Base-by-base conservation (phyloP, 2,329 filamentous ascomycete genomes). In the Aspergillus fijiensis region DNA sequence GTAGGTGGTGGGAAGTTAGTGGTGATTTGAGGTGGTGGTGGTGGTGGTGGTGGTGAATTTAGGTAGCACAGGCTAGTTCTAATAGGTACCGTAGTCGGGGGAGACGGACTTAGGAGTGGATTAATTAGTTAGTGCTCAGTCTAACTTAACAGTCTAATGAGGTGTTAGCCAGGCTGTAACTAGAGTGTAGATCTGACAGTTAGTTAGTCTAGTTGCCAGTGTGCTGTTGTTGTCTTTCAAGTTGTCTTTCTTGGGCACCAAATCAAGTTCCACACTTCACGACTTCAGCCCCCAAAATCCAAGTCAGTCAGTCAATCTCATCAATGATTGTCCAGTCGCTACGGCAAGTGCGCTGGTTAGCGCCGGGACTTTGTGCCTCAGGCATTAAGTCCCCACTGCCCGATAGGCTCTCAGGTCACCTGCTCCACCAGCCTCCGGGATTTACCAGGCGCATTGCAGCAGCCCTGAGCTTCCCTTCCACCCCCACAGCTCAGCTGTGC, bases 351-450 rank as follows among this genome's bases (percentile, higher is more conserved):
- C 16, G 39, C 16, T 45, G 39, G 16, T 45, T 45, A 45, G 39
- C 39, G 39, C 39, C 39, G 39, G n/a, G 14, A 9, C 6, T 33
- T 4, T 35, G 14, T 39, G 61, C 61, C 61, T 63, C 55, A 63
- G 61, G 61, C 61, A 59, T 42, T 16, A 10, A 19, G 33, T 35
- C 4, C 16, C 29, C 49, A 50, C 16, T 10, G 16, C 39, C 19
- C 25, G 35, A 54, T 19, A 16, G 35, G 23, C 23, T 27, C 16
- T 35, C 51, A 55, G 11, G 60, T 63, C 59, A 63, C 59, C 57
- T 58, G 50, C 33, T 51, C 42, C 57, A 60, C 61, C 61, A 63
- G 61, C 61, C 61, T 60, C 59, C 61, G 27, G 45, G 31, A 53
- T 58, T 63, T 47, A 51, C 49, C 35, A 45, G 55, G n/a, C 39